Percentiles rank a stretch among this genome's conserved stretches.
Conservation (phyloP, 2,329 filamentous ascomycete genomes). For the Bipolaris victoriae region DNA sequence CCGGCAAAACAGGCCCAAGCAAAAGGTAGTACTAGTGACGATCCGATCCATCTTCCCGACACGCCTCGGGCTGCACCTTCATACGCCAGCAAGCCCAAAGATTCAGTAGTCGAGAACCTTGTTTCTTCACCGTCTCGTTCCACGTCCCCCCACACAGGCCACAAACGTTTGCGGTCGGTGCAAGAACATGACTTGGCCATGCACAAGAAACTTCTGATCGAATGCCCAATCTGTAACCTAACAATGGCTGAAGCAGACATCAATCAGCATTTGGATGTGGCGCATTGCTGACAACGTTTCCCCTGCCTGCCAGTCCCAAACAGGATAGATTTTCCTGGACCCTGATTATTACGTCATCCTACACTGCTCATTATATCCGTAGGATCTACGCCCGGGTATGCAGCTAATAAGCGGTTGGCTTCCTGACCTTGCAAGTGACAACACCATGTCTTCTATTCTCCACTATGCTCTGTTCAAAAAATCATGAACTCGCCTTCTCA, state of each 20-base stretch:
- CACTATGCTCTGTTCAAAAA: background rate
- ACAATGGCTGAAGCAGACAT: constrained; percentile 42
- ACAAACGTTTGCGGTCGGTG: constrained; percentile 28
- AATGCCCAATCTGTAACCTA: constrained; percentile 50
- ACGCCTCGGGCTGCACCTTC: constrained; percentile 8
- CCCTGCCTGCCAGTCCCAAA: background rate
- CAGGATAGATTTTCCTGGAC: background rate
- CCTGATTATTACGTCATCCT: constrained; percentile 21
- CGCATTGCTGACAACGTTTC: constrained; percentile 24
- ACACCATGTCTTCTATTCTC: no score
- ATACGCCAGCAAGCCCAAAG: constrained; percentile 20
- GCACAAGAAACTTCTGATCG: constrained; percentile 34
- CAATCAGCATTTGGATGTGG: constrained; percentile 50
- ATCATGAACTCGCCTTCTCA: background rate
- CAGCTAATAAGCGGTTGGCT: background rate
- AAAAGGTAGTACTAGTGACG: constrained; percentile 22
- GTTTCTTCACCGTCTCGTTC: constrained; percentile 1
- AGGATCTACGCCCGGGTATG: no score
- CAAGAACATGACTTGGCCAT: constrained; percentile 20
- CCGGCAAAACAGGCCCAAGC: constrained; percentile 9
- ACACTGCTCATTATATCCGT: background rate
- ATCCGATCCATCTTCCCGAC: constrained; percentile 13
- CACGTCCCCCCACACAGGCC: constrained; percentile 11
- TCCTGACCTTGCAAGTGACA: background rate
- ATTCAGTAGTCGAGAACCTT: constrained; percentile 8